Evolutionary conservation across 345 rosid genomes (phyloP).

Genomic region (Acer negundo): DNA sequence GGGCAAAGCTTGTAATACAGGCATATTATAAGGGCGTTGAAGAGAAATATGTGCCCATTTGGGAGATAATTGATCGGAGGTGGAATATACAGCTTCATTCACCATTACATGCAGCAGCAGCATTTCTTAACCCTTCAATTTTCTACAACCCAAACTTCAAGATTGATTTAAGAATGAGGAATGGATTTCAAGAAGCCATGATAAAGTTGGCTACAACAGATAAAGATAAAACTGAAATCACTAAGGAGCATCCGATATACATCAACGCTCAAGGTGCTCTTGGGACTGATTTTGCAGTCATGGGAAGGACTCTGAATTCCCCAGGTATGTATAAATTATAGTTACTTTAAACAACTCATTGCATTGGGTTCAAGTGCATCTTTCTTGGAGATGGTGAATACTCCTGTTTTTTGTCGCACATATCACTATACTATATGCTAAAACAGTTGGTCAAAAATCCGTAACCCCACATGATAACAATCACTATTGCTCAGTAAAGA

Average conservation of each 20-base stretch:
- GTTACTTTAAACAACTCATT: not conserved
- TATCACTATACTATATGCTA: not conserved
- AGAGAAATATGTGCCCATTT: slow-evolving; percentile 41
- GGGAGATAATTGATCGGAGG: slow-evolving; percentile 49
- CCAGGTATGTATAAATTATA: slow-evolving; percentile 43
- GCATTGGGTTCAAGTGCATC: not conserved
- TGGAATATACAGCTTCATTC: slow-evolving; percentile 50
- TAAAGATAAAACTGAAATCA: slow-evolving; percentile 46
- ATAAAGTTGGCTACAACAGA: slow-evolving; percentile 49
- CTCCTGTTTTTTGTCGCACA: not conserved
- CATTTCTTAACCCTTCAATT: slow-evolving; percentile 62
- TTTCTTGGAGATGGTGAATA: not conserved
- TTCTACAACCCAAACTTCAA: slow-evolving; percentile 55
- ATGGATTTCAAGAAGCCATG: slow-evolving; percentile 74
- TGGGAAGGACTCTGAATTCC: slow-evolving; percentile 64
- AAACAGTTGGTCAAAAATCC: not conserved
- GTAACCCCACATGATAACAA: not conserved
- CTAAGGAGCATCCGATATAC: slow-evolving; percentile 57
- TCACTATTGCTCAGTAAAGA: not conserved
- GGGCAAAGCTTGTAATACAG: slow-evolving; percentile 42
- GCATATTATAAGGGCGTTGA: slow-evolving; percentile 46
- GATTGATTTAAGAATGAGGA: slow-evolving; percentile 54
- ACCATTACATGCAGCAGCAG: slow-evolving; percentile 50
- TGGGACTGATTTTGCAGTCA: slow-evolving; percentile 60
- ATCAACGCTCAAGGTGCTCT: slow-evolving; percentile 58